Conservation (phyloP, 345 rosid species). For the Heritiera fomes region DNA sequence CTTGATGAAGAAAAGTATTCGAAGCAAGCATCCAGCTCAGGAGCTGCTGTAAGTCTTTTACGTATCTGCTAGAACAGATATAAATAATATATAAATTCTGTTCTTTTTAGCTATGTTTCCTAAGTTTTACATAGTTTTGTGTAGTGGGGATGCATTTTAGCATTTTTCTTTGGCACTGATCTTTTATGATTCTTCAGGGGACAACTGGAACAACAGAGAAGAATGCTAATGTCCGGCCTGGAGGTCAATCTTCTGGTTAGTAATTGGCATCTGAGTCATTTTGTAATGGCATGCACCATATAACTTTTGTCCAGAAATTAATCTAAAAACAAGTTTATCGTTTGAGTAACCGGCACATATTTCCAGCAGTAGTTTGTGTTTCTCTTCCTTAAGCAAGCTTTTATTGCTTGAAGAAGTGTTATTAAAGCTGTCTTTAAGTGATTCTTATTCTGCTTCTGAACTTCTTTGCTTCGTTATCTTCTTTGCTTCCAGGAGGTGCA, state of each 20-base stretch:
- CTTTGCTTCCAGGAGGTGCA: conserved; percentile 36
- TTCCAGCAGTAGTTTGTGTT: too few species aligned
- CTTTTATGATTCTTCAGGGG: conserved; percentile 37
- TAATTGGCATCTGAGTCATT: background rate
- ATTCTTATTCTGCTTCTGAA: background rate
- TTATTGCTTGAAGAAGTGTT: background rate
- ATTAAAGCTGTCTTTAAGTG: background rate
- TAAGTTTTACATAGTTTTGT: background rate
- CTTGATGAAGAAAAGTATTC: conserved; percentile 72
- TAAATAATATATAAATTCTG: background rate
- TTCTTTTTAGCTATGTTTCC: background rate
- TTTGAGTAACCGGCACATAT: background rate
- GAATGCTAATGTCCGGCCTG: conserved; percentile 38
- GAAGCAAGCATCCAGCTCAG: conserved; percentile 88
- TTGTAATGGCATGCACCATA: background rate
- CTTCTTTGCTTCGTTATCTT: background rate
- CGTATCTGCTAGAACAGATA: too few species aligned
- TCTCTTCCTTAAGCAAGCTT: background rate
- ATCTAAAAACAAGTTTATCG: background rate
- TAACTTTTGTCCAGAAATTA: background rate
- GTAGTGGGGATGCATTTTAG: background rate
- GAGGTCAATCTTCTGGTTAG: conserved; percentile 67
- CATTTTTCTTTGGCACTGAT: background rate
- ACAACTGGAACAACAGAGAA: conserved; percentile 47
- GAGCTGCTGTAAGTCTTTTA: conserved; percentile 51